Conservation (phyloP, 139 green algal genomes). For the Astrephomene gubernaculifera region DNA sequence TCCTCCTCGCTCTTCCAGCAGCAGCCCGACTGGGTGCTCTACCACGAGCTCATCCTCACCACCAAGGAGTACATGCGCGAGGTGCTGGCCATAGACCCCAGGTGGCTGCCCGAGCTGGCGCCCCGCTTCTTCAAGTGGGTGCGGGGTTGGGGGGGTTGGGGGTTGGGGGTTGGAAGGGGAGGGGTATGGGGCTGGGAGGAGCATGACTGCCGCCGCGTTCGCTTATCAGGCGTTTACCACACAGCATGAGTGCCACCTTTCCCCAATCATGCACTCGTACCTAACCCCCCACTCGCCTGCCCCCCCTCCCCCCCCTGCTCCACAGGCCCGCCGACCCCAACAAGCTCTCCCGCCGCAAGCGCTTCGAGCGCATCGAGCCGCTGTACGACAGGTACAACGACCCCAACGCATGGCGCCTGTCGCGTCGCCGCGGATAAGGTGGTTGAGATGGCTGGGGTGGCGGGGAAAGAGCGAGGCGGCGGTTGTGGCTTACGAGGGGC, state of each 20-base stretch:
- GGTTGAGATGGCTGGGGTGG: too few relatives aligned
- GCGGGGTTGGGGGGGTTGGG: neutral
- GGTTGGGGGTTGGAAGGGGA: neutral
- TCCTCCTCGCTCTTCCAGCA: conserved; percentile 87
- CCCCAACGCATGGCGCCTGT: conserved; percentile 88
- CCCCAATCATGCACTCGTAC: too few relatives aligned
- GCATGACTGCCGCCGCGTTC: too few relatives aligned
- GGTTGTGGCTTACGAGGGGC: too few relatives aligned
- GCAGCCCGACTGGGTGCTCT: conserved; percentile 86
- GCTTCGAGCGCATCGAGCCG: conserved; percentile 95
- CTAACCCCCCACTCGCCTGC: too few relatives aligned
- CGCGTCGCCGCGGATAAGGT: conserved; percentile 72
- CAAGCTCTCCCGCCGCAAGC: conserved; percentile 93
- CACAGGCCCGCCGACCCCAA: conserved; percentile 79
- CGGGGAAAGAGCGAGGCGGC: too few relatives aligned
- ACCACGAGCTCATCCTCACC: conserved; percentile 91
- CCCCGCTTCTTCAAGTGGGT: conserved; percentile 93
- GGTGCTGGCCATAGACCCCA: conserved; percentile 90
- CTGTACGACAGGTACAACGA: conserved; percentile 94
- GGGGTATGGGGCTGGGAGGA: neutral
- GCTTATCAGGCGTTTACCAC: too few relatives aligned
- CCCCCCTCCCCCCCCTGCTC: neutral
- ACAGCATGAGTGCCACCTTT: too few relatives aligned
- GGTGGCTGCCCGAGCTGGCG: conserved; percentile 96
- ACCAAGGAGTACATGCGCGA: conserved; percentile 98